phyloP scores from a whole-genome alignment of 768 basidiomycete genomes.

The Russula sp. region DNA sequence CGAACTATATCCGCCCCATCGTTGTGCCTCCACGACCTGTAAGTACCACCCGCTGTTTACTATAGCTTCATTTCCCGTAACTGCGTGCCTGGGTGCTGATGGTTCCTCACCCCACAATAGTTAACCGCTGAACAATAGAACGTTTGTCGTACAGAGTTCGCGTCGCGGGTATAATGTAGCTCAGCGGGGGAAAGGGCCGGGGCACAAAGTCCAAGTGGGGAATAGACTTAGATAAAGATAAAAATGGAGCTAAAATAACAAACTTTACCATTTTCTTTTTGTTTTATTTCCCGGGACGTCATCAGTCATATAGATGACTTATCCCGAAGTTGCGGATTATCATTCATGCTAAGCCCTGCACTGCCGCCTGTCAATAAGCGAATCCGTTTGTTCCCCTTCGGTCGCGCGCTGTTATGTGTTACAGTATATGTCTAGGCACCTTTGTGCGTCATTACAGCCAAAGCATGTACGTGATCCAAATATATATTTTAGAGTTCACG shows the following conservation, averaged over 20 bases:
- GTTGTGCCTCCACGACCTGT: constrained; percentile 26
- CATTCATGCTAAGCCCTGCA: not conserved
- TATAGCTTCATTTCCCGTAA: not conserved
- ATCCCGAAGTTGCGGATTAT: not conserved
- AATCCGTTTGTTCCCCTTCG: too few relatives aligned
- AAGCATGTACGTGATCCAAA: too few relatives aligned
- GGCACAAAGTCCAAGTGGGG: not conserved
- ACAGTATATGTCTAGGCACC: too few relatives aligned
- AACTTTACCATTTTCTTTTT: not conserved
- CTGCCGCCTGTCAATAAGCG: too few relatives aligned
- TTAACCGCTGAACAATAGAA: constrained; percentile 17
- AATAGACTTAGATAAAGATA: constrained; percentile 6
- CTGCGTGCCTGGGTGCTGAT: constrained; percentile 6
- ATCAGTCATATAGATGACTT: not conserved
- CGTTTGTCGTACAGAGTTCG: not conserved
- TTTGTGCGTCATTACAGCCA: too few relatives aligned
- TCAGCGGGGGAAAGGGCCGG: too few relatives aligned
- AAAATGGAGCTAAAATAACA: not conserved
- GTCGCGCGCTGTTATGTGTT: too few relatives aligned
- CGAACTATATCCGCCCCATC: constrained; percentile 29
- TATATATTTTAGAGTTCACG: too few relatives aligned
- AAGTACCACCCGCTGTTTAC: not conserved
- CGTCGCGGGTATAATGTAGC: constrained; percentile 4
- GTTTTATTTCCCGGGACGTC: not conserved
- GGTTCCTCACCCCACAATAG: not conserved